phyloP scores from a whole-genome alignment of 257 asterid species.

The Jacaranda mimosifolia region DNA sequence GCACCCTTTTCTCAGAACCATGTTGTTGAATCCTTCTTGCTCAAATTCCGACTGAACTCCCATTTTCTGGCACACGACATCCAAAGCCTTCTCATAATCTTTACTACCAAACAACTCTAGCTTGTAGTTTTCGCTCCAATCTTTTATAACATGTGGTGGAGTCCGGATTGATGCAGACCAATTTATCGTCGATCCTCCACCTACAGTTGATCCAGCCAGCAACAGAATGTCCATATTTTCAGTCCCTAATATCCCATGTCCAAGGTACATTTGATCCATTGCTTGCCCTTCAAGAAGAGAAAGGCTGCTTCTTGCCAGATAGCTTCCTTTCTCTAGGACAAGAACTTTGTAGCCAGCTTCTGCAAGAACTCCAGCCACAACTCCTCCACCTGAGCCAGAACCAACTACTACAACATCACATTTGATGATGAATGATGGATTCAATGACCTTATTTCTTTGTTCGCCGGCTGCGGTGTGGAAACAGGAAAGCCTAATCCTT shows the following conservation, averaged over 20 bases:
- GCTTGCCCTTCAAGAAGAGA: constrained; percentile 76
- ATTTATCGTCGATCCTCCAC: constrained; percentile 86
- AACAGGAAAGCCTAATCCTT: constrained; percentile 54
- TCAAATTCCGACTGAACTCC: constrained; percentile 69
- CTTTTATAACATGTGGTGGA: constrained; percentile 67
- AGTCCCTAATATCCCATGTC: constrained; percentile 59
- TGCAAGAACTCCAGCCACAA: constrained; percentile 85
- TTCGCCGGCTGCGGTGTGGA: constrained; percentile 30
- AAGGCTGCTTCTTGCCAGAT: constrained; percentile 56
- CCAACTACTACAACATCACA: constrained; percentile 88
- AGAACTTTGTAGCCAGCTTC: constrained; percentile 78
- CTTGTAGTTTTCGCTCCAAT: constrained; percentile 62
- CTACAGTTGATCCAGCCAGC: constrained; percentile 90
- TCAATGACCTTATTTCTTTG: constrained; percentile 9
- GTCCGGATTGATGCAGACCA: constrained; percentile 90
- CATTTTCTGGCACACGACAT: constrained; percentile 73
- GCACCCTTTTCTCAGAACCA: constrained; percentile 86
- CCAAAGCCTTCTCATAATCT: constrained; percentile 59
- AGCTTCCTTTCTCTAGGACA: constrained; percentile 84
- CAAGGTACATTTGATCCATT: constrained; percentile 82
- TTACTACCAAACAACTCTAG: constrained; percentile 59
- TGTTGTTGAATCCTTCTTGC: constrained; percentile 72
- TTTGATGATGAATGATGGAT: constrained; percentile 53
- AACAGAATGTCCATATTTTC: constrained; percentile 57
- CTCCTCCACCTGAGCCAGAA: constrained; percentile 95